phyloP scores from a whole-genome alignment of 2,329 filamentous ascomycete species.

The Nemania sp. region DNA sequence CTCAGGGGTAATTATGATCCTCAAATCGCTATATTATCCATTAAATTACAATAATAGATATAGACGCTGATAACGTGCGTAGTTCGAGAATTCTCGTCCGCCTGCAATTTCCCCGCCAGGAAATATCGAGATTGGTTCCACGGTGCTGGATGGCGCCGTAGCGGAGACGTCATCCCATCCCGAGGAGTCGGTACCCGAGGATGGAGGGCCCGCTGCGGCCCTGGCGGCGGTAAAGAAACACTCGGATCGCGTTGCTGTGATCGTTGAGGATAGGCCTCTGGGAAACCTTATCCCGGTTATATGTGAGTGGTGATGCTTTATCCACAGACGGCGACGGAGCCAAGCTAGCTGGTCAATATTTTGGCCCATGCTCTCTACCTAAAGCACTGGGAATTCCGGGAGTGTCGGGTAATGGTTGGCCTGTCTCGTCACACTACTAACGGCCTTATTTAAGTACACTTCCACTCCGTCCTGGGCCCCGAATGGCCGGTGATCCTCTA shows the following conservation, averaged over 20 bases:
- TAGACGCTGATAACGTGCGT: background rate
- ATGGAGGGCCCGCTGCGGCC: background rate
- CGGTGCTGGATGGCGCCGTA: background rate
- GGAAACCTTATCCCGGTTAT: conserved; percentile 54
- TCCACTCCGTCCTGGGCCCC: conserved; percentile 56
- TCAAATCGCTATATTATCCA: background rate
- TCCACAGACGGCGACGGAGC: background rate
- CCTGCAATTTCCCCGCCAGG: background rate
- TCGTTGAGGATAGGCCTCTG: conserved; percentile 54
- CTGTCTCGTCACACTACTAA: background rate
- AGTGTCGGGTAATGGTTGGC: background rate
- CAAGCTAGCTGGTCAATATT: background rate
- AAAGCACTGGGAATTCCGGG: background rate
- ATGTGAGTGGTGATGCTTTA: conserved; percentile 22
- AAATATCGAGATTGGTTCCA: background rate
- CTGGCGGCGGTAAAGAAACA: conserved; percentile 24
- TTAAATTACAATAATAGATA: background rate
- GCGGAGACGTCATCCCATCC: background rate
- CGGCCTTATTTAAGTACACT: conserved; percentile 49
- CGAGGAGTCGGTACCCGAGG: background rate
- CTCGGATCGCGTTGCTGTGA: conserved; percentile 50
- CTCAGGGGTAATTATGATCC: conserved; percentile 13
- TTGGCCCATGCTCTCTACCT: background rate
- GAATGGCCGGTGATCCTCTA: conserved; percentile 60
- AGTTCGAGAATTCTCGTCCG: background rate